Evolutionary conservation across 495 filamentous ascomycete species (phyloP).

Genomic region (Penicillium egyptiacum): DNA sequence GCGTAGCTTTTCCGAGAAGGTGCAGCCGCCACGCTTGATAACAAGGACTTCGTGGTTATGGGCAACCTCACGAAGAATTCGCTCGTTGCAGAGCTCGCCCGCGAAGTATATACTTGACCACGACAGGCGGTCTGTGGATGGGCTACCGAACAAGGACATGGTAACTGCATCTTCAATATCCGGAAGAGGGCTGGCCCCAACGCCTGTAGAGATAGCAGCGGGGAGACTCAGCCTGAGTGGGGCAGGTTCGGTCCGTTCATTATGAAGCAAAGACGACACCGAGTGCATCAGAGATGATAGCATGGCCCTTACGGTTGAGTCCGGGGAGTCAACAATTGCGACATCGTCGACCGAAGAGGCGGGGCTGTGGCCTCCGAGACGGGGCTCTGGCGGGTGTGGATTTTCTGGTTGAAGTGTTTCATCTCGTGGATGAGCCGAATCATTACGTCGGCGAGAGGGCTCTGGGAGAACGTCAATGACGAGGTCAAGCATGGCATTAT

Average conservation of each 20-base stretch:
- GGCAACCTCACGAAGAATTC: conserved; percentile 58
- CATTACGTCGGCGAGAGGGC: conserved; percentile 37
- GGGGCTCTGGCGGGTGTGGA: conserved; percentile 17
- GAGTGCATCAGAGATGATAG: conserved; percentile 60
- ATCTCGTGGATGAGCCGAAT: conserved; percentile 38
- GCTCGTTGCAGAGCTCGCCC: conserved; percentile 62
- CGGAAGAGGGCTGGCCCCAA: conserved; percentile 74
- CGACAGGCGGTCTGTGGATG: conserved; percentile 50
- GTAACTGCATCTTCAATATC: conserved; percentile 59
- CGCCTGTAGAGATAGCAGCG: conserved; percentile 69
- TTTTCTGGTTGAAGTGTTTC: conserved; percentile 27
- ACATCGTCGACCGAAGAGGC: conserved; percentile 26
- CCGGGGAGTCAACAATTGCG: conserved; percentile 36
- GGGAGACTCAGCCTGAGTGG: conserved; percentile 53
- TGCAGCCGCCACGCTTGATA: conserved; percentile 80
- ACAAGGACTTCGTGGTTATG: conserved; percentile 77
- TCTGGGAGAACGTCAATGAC: conserved; percentile 58
- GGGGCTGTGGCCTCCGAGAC: conserved; percentile 22
- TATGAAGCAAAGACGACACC: conserved; percentile 54
- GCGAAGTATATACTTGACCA: conserved; percentile 73
- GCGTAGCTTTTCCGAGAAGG: conserved; percentile 75
- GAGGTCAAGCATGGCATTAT: conserved; percentile 70
- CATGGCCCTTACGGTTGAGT: conserved; percentile 49
- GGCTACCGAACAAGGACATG: conserved; percentile 39
- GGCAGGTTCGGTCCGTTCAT: conserved; percentile 33